Conservation (phyloP, 1,139 yeast genomes). For the Saccharomyces pastorianus region DNA sequence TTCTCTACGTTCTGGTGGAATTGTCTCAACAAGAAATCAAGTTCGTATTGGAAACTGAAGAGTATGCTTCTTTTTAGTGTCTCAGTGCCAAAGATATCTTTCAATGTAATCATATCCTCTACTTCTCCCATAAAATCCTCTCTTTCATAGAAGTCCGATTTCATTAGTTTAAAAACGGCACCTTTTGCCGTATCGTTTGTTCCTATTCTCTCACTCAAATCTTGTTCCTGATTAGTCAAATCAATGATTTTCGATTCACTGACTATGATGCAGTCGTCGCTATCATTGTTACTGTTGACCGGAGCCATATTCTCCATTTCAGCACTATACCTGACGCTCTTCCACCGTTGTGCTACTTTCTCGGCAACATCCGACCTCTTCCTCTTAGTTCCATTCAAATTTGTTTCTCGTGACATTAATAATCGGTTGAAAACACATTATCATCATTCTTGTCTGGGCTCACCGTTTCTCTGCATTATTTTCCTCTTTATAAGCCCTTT, state of each 20-base stretch:
- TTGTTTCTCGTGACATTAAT: background rate
- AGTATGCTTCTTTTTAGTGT: slow-evolving; percentile 20
- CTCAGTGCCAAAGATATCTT: slow-evolving; percentile 25
- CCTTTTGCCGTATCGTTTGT: background rate
- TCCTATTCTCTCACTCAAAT: background rate
- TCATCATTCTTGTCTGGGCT: background rate
- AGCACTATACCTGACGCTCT: background rate
- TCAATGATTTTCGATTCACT: background rate
- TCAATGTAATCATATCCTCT: slow-evolving; percentile 21
- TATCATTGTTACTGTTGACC: background rate
- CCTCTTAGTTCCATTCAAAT: background rate
- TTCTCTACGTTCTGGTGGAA: slow-evolving; percentile 12
- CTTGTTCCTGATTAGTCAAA: background rate
- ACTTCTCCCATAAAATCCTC: slow-evolving; percentile 7
- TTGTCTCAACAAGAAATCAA: slow-evolving; percentile 25
- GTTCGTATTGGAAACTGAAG: slow-evolving; percentile 32
- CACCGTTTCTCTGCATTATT: background rate
- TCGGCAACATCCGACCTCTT: slow-evolving; percentile 1
- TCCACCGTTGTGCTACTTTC: slow-evolving; percentile 3
- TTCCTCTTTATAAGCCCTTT: background rate
- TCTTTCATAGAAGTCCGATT: slow-evolving; percentile 29
- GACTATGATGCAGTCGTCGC: slow-evolving; percentile 1
- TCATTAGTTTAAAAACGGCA: slow-evolving; percentile 27
- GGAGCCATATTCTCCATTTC: background rate
- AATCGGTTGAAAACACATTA: background rate